Percentiles rank a stretch among this genome's conserved stretches.
Evolutionary conservation across 371 early-diverging fungal genomes (phyloP).

Genomic region (Apophysomyces elegans): DNA sequence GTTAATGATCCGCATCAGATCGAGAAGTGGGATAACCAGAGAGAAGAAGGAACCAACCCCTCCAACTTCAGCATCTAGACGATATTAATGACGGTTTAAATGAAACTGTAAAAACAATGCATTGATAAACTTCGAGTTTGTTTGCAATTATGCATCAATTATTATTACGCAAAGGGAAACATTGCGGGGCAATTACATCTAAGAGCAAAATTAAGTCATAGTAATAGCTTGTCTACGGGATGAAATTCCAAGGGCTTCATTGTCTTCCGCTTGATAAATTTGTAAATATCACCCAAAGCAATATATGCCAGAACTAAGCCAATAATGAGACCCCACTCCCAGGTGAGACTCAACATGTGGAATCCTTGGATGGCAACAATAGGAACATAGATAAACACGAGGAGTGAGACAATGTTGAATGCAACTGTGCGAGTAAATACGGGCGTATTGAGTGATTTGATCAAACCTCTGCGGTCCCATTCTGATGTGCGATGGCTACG

Average conservation of each 20-base stretch:
- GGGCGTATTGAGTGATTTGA: constrained; percentile 1
- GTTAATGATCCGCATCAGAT: constrained; percentile 47
- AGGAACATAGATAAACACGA: constrained; percentile 73
- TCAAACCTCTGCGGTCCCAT: constrained; percentile 45
- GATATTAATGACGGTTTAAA: constrained; percentile 10
- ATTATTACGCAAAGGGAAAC: not conserved
- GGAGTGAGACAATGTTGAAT: constrained; percentile 49
- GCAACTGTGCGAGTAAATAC: constrained; percentile 39
- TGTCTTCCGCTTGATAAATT: constrained; percentile 32
- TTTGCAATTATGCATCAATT: not conserved
- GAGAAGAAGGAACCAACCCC: constrained; percentile 82
- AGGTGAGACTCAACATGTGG: constrained; percentile 63
- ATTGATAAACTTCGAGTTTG: not conserved
- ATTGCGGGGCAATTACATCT: not conserved
- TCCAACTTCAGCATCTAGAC: constrained; percentile 55
- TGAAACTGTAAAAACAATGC: not conserved
- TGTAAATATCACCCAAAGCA: constrained; percentile 59
- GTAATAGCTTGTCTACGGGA: constrained; percentile 5
- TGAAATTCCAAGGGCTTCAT: constrained; percentile 34
- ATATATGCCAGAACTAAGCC: constrained; percentile 56
- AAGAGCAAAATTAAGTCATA: not conserved
- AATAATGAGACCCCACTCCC: constrained; percentile 78
- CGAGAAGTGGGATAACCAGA: constrained; percentile 83
- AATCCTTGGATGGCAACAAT: constrained; percentile 67
- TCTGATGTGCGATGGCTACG: constrained; percentile 63